phyloP scores from a whole-genome alignment of 352 stramenopile species.

The Globisporangium viniferum region DNA sequence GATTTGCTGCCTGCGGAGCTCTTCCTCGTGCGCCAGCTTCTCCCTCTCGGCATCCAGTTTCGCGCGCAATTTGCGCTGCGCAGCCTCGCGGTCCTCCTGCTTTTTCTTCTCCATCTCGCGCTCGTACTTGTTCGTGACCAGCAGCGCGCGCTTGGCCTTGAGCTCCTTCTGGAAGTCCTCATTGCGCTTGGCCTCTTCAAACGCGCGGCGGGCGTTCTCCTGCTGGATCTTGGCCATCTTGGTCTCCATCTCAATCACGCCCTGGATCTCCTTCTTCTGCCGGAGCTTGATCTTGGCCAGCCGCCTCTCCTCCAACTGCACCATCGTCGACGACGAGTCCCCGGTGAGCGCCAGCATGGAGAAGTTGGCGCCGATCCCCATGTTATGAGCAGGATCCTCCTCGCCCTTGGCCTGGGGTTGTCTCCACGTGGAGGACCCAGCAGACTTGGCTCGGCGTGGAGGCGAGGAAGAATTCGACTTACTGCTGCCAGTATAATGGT shows the following conservation, averaged over 20 bases:
- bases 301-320: conserved; percentile 58
- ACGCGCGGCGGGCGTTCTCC: conserved; percentile 49
- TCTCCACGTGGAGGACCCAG: not conserved
- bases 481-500: not conserved
- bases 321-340: conserved; percentile 44
- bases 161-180: conserved; percentile 64
- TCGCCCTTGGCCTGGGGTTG: not conserved
- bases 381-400: not conserved
- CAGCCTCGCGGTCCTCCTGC: conserved; percentile 50
- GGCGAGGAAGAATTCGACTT: not conserved
- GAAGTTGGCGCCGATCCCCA: not conserved
- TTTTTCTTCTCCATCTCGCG: conserved; percentile 62
- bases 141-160: conserved; percentile 33
- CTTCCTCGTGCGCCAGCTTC: conserved; percentile 38
- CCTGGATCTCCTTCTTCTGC: conserved; percentile 70
- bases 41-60: conserved; percentile 57
- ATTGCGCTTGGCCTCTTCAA: conserved; percentile 50
- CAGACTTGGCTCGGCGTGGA: not conserved
- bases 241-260: conserved; percentile 75
- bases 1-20: conserved; percentile 28
- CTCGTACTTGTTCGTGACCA: conserved; percentile 58
- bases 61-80: conserved; percentile 35
- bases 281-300: conserved; percentile 66
- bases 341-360: conserved; percentile 19
- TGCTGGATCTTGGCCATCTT: conserved; percentile 65